These are phyloP conservation scores for Carex myosuroides DNA, from an alignment of 176 grass and related monocot genomes.

Conservation along the genomic window DNA sequence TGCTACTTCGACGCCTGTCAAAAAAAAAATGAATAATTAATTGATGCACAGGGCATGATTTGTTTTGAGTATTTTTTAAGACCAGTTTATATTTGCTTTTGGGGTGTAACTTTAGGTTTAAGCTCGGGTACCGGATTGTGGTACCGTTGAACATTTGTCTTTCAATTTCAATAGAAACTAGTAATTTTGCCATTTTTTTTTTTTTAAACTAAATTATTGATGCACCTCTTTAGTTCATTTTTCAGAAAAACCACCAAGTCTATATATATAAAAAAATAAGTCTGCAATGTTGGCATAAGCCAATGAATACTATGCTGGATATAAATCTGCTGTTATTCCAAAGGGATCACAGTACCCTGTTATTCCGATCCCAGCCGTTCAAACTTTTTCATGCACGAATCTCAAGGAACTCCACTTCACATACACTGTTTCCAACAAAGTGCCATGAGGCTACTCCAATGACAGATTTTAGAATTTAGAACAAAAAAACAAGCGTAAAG, in stretches of 20 bases:
- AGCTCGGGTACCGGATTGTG: too few species aligned
- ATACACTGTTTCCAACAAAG: not conserved
- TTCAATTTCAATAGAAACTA: too few species aligned
- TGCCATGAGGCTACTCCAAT: not conserved
- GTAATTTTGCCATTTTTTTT: too few species aligned
- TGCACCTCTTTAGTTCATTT: not conserved
- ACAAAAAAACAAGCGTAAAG: not conserved
- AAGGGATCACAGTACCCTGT: too few species aligned
- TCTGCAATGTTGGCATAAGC: not conserved
- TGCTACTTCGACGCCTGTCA: conserved; percentile 28
- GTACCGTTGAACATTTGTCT: too few species aligned
- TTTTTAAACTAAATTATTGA: too few species aligned
- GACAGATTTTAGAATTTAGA: not conserved
- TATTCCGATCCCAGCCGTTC: too few species aligned
- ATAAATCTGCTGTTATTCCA: too few species aligned
- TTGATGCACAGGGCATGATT: not conserved
- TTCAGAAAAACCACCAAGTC: not conserved
- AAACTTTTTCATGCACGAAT: too few species aligned
- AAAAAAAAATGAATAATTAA: not conserved
- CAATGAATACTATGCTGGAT: not conserved
- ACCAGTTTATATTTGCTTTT: too few species aligned
- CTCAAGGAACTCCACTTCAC: not conserved
- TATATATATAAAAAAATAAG: not conserved
- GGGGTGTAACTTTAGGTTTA: too few species aligned
- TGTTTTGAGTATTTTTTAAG: too few species aligned